These are phyloP conservation scores for Plasmodium chabaudi DNA, from an alignment of 169 alveolate species.

Conservation along the genomic window DNA sequence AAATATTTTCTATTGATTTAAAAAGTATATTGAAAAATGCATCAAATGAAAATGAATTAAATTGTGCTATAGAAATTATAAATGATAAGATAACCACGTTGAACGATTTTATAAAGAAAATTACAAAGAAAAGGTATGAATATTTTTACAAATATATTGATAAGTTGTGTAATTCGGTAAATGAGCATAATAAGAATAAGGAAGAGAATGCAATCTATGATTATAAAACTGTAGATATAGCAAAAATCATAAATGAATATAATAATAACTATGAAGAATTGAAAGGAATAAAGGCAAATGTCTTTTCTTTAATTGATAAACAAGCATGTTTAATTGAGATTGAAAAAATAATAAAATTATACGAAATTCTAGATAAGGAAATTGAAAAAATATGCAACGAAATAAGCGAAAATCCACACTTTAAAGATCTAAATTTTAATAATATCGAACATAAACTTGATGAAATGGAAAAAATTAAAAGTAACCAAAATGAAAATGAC, in stretches of 20 bases:
- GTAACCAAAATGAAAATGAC: background rate
- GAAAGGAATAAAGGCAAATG: slow-evolving; percentile 12
- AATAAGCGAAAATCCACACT: slow-evolving; percentile 12
- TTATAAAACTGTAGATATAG: background rate
- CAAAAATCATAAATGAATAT: slow-evolving; percentile 15
- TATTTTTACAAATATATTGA: slow-evolving; percentile 67
- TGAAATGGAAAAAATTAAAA: background rate
- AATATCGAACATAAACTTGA: slow-evolving; percentile 5
- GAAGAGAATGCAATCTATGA: too few species aligned
- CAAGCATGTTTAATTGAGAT: slow-evolving; percentile 67
- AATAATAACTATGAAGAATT: slow-evolving; percentile 24
- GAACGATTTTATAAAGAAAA: slow-evolving; percentile 47
- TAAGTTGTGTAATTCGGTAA: slow-evolving; percentile 17
- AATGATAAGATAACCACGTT: slow-evolving; percentile 41
- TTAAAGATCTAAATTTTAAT: slow-evolving; percentile 2
- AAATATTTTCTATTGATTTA: slow-evolving; percentile 26
- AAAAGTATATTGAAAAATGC: slow-evolving; percentile 43
- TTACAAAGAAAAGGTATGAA: slow-evolving; percentile 58
- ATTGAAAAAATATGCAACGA: slow-evolving; percentile 27
- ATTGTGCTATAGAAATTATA: slow-evolving; percentile 34
- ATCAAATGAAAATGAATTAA: slow-evolving; percentile 49
- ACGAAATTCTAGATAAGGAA: slow-evolving; percentile 26
- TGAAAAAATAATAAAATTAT: slow-evolving; percentile 44
- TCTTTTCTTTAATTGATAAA: slow-evolving; percentile 35
- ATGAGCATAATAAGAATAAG: slow-evolving; percentile 23